Base-by-base conservation (phyloP, 2,329 filamentous ascomycete species). In the Drechslera avenae region DNA sequence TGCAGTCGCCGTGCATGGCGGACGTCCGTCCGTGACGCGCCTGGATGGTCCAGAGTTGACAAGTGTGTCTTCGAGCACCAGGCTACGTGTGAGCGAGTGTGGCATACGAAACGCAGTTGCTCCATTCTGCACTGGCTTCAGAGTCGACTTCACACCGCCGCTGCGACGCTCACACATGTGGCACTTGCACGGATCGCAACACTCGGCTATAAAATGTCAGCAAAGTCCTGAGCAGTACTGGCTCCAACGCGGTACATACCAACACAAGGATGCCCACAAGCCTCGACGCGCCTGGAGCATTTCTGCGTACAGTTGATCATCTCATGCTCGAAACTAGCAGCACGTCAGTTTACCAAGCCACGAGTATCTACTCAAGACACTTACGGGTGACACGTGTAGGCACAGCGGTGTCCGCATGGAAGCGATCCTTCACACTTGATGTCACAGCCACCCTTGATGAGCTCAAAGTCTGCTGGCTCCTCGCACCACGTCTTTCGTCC, bases 401-500 rank as follows among this genome's bases (percentile, higher is more conserved):
- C 61, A 52, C 72, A 74, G 2, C 28, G 62, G 34, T 75, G 72
- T 10, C 66, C 60, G 19, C 72, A 75, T 0, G 69, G 66, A 31
- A 75, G 56, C 1, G 18, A 13, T 9, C 67, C 68, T 16, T 56
- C 44, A 40, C 71, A 73, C 14, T 42, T 46, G 16, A 50, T 17
- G 23, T 67, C 61, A 39, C 70, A 73, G 0, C 71, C 70, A 4
- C 69, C 71, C 19, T 67, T 65, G 28, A 69, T 59, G 3, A 50
- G 39, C 1, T 66, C 58, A 60, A 68, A 73, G 23, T 72, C 69
- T 13, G 49, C 47, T 4, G 63, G 59, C 0, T 60, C 52, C 36
- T 75, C 71, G 23, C 91, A 79, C 37, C 78, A 75, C 0, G 76
- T 81, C 21, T 76, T 78, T 1, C 67, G 75, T 0, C 73, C 66